Conservation (phyloP, 2,329 filamentous ascomycete species). For the Clarireedia sp. region DNA sequence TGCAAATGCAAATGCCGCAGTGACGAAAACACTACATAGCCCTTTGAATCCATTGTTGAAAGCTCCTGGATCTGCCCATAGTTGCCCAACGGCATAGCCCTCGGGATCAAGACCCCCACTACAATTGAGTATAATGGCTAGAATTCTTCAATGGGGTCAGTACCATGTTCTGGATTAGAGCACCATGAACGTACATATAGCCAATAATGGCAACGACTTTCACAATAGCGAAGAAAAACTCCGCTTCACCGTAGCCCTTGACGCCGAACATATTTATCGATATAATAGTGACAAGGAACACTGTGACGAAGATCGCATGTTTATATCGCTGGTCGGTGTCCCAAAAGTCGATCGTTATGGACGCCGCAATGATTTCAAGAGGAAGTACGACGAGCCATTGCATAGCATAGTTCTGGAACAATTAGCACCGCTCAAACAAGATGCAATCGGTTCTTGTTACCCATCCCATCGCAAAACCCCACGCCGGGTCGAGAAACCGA, state of each 20-base stretch:
- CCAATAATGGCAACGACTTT: slow-evolving; percentile 82
- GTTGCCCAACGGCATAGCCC: slow-evolving; percentile 72
- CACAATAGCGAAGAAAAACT: slow-evolving; percentile 79
- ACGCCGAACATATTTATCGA: slow-evolving; percentile 83
- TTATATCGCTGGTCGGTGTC: slow-evolving; percentile 44
- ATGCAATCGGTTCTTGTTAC: slow-evolving; percentile 8
- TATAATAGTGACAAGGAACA: slow-evolving; percentile 73
- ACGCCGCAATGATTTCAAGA: slow-evolving; percentile 79
- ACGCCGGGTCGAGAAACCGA: slow-evolving; percentile 84
- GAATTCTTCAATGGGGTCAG: slow-evolving; percentile 45
- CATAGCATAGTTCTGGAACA: slow-evolving; percentile 58
- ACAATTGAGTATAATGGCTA: slow-evolving; percentile 78
- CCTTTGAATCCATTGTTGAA: slow-evolving; percentile 78
- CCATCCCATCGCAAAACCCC: slow-evolving; percentile 95
- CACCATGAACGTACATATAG: slow-evolving; percentile 60
- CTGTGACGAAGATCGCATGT: slow-evolving; percentile 69
- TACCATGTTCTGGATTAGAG: not conserved
- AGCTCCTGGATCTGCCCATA: slow-evolving; percentile 74
- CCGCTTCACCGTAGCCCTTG: slow-evolving; percentile 81
- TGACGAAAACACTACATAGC: slow-evolving; percentile 43
- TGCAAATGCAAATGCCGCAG: slow-evolving; percentile 43
- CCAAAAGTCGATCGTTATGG: slow-evolving; percentile 81
- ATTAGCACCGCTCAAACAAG: not conserved
- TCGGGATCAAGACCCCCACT: slow-evolving; percentile 61
- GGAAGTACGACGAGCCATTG: slow-evolving; percentile 83